These are phyloP conservation scores for Athelia psychrophila DNA, from an alignment of 1,284 basidiomycete genomes.

Conservation along the genomic window DNA sequence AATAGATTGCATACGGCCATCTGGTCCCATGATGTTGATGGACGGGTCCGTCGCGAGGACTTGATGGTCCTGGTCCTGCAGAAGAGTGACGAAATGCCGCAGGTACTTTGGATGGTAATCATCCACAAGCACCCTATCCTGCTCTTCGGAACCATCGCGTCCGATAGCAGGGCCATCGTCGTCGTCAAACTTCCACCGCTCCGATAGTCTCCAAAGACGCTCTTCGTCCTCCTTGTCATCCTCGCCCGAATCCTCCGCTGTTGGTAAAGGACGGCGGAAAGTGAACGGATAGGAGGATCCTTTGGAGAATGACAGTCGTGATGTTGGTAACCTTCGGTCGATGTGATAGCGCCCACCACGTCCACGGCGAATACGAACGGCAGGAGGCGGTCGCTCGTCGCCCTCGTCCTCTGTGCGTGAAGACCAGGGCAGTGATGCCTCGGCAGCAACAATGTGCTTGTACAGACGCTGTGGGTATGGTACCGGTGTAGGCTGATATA, in stretches of 20 bases:
- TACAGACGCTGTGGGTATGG: conserved; percentile 56
- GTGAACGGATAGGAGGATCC: conserved; percentile 4
- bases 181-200: conserved; percentile 69
- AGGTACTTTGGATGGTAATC: conserved; percentile 64
- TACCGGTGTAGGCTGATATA: conserved; percentile 53
- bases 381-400: conserved; percentile 34
- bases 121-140: conserved; percentile 65
- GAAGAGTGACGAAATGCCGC: conserved; percentile 24
- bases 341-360: conserved; percentile 80
- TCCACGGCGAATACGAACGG: conserved; percentile 75
- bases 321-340: conserved; percentile 60
- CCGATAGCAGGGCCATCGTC: conserved; percentile 59
- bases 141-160: conserved; percentile 64
- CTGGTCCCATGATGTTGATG: conserved; percentile 31
- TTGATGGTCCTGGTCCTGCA: conserved; percentile 42
- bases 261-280: conserved; percentile 13
- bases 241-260: neutral
- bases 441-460: conserved; percentile 50
- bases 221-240: conserved; percentile 43
- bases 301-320: conserved; percentile 15
- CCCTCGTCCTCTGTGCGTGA: conserved; percentile 27
- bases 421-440: conserved; percentile 32
- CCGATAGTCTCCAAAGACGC: conserved; percentile 40
- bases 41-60: conserved; percentile 43
- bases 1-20: conserved; percentile 36